Percentiles rank a stretch among this genome's conserved stretches.
phyloP scores from a whole-genome alignment of 305 asterid species.

The Euphrasia arctica region DNA sequence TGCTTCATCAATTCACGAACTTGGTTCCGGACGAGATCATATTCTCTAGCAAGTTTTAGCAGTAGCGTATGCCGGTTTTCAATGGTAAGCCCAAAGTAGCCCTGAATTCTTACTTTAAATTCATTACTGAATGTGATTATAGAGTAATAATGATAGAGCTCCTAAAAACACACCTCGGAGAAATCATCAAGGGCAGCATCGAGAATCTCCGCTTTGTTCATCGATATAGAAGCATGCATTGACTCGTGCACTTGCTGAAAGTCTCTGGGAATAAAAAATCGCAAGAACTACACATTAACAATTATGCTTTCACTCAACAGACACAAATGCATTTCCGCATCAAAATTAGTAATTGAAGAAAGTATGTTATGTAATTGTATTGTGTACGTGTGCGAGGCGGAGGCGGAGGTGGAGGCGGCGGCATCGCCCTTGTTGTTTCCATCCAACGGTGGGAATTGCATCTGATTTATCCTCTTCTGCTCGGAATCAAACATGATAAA shows the following conservation, averaged over 20 bases:
- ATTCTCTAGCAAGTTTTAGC: slow-evolving; percentile 63
- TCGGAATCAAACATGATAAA: slow-evolving; percentile 15
- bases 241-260: slow-evolving; percentile 53
- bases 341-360: not conserved
- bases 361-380: not conserved
- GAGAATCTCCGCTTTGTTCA: slow-evolving; percentile 69
- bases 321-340: not conserved
- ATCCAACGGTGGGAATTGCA: slow-evolving; percentile 52
- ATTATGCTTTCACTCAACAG: not conserved
- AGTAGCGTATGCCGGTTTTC: slow-evolving; percentile 58
- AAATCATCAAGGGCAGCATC: slow-evolving; percentile 77
- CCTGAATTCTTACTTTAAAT: slow-evolving; percentile 44
- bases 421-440: slow-evolving; percentile 30
- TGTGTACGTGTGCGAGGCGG: slow-evolving; percentile 36
- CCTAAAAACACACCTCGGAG: slow-evolving; percentile 52
- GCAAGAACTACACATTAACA: too few species aligned
- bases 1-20: slow-evolving; percentile 83
- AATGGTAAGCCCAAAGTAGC: slow-evolving; percentile 59
- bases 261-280: slow-evolving; percentile 39
- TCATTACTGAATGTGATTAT: slow-evolving; percentile 1
- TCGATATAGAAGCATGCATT: slow-evolving; percentile 73
- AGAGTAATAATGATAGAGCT: not conserved
- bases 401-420: slow-evolving; percentile 2
- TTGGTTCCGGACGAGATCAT: slow-evolving; percentile 72
- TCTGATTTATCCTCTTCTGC: slow-evolving; percentile 57